Evolutionary conservation across 805 yeast genomes (phyloP), one percentile per base, ranked within the genome.

Genomic region (Wickerhamomyces bovis): DNA sequence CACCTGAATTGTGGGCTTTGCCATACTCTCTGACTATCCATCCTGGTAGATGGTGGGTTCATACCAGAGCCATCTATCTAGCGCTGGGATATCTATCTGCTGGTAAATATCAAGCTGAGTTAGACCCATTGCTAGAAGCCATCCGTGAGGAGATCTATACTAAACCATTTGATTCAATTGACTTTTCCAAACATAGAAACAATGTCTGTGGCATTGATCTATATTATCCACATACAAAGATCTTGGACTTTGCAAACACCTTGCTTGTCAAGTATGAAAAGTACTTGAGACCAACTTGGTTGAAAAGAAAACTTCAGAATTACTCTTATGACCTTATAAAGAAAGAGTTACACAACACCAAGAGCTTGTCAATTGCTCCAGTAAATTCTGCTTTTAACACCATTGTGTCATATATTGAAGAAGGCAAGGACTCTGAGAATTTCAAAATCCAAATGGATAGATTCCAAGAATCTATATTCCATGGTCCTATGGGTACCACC

Each of bases 41-140:
- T 60, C 99, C 99, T 1, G 95, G 90, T 31, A 77, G 87, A 61
- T 94, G 98, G 99, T 94, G 99, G 99, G 97, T 92, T 20, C 99
- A 94, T 60, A 90, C 97, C 0, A 73, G 99, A 47, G 96, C 94
- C 1, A 87, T 94, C 20, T 94, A 90, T 58, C 64, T 86, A 30
- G 90, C 98, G 0, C 69, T 92, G 57, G 92, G 97, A 16, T 94
- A 92, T 62, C 62, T 94, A 9, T 79, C 85, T 13, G 70, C 86
- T 42, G 72, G 75, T 26, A 68, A 68, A 46, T 70, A 74, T 33
- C 68, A 73, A 45, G 83, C 89, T 57, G 77, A 73, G 6, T 56
- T 84, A 44, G 84, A 80, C 51, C 84, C 86, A 0, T 65, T 94
- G 26, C 65, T 94, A 39, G 62, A 63, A 50, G 78, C 77, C 44